Evolutionary conservation across 108 stramenopile species (phyloP).

Genomic region (Epithemia pelagica): DNA sequence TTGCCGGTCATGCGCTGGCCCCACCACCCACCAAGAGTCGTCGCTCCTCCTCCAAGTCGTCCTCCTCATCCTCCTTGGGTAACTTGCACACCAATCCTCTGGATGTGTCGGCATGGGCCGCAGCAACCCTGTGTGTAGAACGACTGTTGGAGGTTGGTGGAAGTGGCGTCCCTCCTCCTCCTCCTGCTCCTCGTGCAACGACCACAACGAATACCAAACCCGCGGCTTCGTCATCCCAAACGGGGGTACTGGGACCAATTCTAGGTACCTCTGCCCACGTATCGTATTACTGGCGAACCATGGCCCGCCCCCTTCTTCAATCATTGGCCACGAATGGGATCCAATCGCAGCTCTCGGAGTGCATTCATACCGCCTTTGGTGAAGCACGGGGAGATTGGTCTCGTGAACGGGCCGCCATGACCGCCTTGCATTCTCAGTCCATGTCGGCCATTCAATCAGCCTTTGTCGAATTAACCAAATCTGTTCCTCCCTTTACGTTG

Average conservation of each 20-base stretch:
- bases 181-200: too few species aligned
- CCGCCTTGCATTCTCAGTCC: background rate
- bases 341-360: background rate
- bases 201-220: too few species aligned
- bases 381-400: background rate
- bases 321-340: background rate
- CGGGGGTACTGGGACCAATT: too few species aligned
- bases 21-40: background rate
- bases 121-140: background rate
- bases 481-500: background rate
- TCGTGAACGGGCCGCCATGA: background rate
- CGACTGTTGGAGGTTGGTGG: background rate
- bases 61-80: background rate
- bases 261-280: background rate
- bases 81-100: background rate
- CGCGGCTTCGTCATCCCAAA: too few species aligned
- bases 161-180: background rate
- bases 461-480: background rate
- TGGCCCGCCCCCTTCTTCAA: background rate
- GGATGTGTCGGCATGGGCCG: background rate
- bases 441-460: background rate
- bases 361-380: background rate
- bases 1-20: background rate
- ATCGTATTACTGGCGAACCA: background rate
- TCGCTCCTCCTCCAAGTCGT: background rate